Evolutionary conservation across 2,329 filamentous ascomycete genomes (phyloP), one percentile per base, ranked within the genome.

Genomic region (Colletotrichum lentis): DNA sequence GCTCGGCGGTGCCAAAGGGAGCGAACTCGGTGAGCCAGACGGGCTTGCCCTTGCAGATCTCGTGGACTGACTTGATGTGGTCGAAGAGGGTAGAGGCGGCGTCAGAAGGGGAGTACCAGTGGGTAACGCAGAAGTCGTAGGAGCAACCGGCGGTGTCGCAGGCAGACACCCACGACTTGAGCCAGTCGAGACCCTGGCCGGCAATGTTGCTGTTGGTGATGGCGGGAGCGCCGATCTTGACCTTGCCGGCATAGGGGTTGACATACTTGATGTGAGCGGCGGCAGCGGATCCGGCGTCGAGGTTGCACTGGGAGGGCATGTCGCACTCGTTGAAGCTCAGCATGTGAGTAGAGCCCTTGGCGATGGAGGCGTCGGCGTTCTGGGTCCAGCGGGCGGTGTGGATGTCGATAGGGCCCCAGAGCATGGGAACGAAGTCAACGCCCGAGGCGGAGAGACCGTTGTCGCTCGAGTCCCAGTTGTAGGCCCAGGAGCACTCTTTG

Each of bases 321-420:
- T 93, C 90, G 53, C 88, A 88, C 83, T 93, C 90, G 83, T 93
- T 93, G 85, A 91, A 91, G 77, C 84, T 83, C 74, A 92, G 83
- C 63, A 92, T 77, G 73, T 84, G 81, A 70, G 82, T 85, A 71
- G 84, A 79, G 64, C 89, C 90, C 14, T 76, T 76, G 58, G 77
- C 72, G 69, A 91, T 84, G 69, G 86, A 86, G 18, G 77, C 75
- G 61, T 83, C 76, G 53, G 84, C 88, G 70, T 84, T 82, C 16
- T 69, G 53, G 39, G 74, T 72, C 88, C 89, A 92, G 73, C 74
- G 75, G 62, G 72, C 63, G 64, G 82, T 82, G 76, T 85, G 82
- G 14, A 78, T 76, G 11, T 74, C 64, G 14, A 72, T 72, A 62
- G 82, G 76, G 61, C 86, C 84, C 89, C 87, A 92, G 55, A 92